phyloP scores from a whole-genome alignment of 352 stramenopile genomes.

The Globisporangium middletonii region DNA sequence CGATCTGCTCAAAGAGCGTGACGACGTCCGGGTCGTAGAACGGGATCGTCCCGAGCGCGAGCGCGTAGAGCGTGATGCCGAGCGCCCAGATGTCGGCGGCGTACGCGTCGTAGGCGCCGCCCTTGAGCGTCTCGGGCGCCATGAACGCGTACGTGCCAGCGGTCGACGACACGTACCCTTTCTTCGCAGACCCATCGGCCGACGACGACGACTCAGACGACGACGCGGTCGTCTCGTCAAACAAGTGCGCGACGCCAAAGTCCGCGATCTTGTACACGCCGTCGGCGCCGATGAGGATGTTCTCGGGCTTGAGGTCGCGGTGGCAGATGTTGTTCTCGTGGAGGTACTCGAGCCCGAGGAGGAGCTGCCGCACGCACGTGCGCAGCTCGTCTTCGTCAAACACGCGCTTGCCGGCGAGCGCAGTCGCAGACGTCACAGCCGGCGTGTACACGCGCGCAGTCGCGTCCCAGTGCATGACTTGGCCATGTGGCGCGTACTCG shows the following conservation, averaged over 20 bases:
- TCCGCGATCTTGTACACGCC: constrained; percentile 80
- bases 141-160: constrained; percentile 85
- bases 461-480: constrained; percentile 84
- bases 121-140: constrained; percentile 74
- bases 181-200: constrained; percentile 23
- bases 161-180: constrained; percentile 70
- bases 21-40: constrained; percentile 82
- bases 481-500: constrained; percentile 73
- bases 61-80: constrained; percentile 76
- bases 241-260: constrained; percentile 81
- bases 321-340: constrained; percentile 86
- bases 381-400: constrained; percentile 60
- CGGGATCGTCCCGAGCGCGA: constrained; percentile 75
- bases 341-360: constrained; percentile 77
- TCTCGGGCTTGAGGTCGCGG: constrained; percentile 82
- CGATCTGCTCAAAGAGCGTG: constrained; percentile 80
- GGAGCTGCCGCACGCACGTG: constrained; percentile 57
- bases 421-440: too few species aligned
- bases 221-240: constrained; percentile 44
- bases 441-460: constrained; percentile 44
- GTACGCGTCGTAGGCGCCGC: constrained; percentile 74
- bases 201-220: neutral
- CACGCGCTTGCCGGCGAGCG: neutral
- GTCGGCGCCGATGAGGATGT: constrained; percentile 67
- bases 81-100: constrained; percentile 85